Conservation (phyloP, 2,329 filamentous ascomycete genomes). For the Epichloe sylvatica region DNA sequence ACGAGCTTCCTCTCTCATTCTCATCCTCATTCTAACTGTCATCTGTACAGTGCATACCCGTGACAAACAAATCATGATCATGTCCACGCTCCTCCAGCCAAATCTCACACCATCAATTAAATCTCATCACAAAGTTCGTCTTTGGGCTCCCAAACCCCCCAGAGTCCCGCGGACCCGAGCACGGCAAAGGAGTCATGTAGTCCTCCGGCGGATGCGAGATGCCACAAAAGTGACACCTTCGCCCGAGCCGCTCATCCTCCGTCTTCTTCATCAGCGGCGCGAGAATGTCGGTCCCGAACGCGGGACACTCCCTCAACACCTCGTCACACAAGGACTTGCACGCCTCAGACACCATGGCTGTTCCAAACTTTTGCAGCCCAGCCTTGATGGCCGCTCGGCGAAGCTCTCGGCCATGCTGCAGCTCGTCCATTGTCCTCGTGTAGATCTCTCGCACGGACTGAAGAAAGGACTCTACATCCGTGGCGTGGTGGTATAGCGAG, state of each 20-base stretch:
- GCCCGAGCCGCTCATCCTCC: background rate
- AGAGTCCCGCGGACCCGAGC: background rate
- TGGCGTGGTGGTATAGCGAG: background rate
- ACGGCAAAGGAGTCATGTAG: background rate
- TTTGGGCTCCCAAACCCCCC: background rate
- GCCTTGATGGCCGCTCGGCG: background rate
- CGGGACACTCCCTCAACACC: background rate
- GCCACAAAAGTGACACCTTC: background rate
- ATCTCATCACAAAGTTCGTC: background rate
- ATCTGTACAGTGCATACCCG: too few relatives aligned
- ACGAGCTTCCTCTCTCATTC: too few relatives aligned
- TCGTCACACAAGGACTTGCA: background rate
- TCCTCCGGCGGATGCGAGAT: background rate
- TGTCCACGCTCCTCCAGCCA: too few relatives aligned
- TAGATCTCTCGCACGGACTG: background rate
- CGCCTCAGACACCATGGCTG: background rate
- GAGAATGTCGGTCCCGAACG: background rate
- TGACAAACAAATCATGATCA: too few relatives aligned
- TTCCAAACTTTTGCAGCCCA: background rate
- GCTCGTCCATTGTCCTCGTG: background rate
- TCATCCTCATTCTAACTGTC: too few relatives aligned
- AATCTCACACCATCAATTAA: background rate
- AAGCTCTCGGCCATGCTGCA: background rate
- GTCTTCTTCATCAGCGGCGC: slow-evolving; percentile 1
- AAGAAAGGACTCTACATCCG: background rate